Evolutionary conservation across 345 rosid genomes (phyloP), one percentile per base, ranked within the genome.

Genomic region (Salix viminalis): DNA sequence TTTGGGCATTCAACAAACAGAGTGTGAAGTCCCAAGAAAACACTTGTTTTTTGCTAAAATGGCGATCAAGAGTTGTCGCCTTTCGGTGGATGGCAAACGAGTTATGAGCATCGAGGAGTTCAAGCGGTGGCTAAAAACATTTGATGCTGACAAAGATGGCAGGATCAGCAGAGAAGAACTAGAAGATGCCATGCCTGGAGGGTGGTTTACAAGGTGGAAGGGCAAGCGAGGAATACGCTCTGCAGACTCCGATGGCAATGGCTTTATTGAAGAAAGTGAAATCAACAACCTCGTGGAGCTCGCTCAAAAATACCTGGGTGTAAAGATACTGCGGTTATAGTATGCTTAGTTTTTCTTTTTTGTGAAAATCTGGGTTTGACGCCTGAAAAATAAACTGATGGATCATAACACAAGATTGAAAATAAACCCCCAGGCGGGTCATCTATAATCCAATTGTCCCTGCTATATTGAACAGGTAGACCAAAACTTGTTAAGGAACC

Each of bases 201-300:
- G 76, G 7, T 72, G 76, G 76, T 67, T 78, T 65, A 42, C 71
- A 12, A 6, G 66, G 39, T 26, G 61, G 67, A 78, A 67, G 50
- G 42, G 44, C 39, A 56, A 58, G 73, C 54, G 19, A 18, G 73
- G 44, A 24, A 1, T 78, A 30, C 36, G 54, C 30, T 41, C 67
- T 54, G 81, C 81, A 16, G 81, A 78, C 56, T 12, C 48, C 23
- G 23, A 78, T 24, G 48, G 58, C 28, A 39, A 56, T 56, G 76
- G 81, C 11, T 30, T 18, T 37, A 6, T 72, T 13, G 73, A 78
- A 16, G 66, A 54, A 18, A 12, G 7, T 39, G 81, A 78, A 32
- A 6, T 72, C 23, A 15, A 52, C 24, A 41, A 78, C 13, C 76
- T 66, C 16, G 32, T 41, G 24, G 72, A 42, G 23, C 28, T 67